Evolutionary conservation across 768 basidiomycete genomes (phyloP).

Genomic region (Kockovaella imperatae): DNA sequence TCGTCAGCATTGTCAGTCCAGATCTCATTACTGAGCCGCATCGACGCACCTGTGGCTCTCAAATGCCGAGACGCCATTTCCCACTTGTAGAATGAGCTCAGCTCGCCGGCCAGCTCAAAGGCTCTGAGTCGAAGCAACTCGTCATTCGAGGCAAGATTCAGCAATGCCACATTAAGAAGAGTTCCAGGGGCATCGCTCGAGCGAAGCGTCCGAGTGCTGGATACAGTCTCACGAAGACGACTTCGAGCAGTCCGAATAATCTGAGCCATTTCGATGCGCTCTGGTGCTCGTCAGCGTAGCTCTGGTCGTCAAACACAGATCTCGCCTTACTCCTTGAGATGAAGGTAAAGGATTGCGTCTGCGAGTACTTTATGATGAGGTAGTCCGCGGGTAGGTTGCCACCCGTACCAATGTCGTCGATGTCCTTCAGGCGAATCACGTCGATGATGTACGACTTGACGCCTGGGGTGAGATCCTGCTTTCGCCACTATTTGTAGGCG

Average conservation of each 20-base stretch:
- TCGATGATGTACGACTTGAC: conserved; percentile 72
- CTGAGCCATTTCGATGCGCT: conserved; percentile 52
- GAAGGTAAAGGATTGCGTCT: conserved; percentile 24
- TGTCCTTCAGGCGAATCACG: conserved; percentile 66
- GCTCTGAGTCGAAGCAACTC: conserved; percentile 71
- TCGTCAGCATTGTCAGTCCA: conserved; percentile 1
- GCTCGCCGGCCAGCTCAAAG: conserved; percentile 58
- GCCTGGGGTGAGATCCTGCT: conserved; percentile 61
- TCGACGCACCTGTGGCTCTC: conserved; percentile 17
- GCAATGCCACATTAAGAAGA: conserved; percentile 74
- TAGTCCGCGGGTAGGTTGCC: conserved; percentile 48
- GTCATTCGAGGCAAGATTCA: conserved; percentile 65
- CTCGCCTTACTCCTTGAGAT: conserved; percentile 21
- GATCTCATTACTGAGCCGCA: not conserved
- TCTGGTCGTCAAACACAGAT: not conserved
- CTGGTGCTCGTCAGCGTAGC: conserved; percentile 33
- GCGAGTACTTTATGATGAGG: conserved; percentile 26
- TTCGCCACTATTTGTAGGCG: conserved; percentile 47
- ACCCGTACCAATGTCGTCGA: conserved; percentile 80
- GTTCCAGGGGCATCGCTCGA: conserved; percentile 76
- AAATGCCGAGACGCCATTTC: conserved; percentile 9
- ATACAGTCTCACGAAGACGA: conserved; percentile 12
- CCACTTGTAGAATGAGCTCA: conserved; percentile 33
- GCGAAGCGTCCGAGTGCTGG: conserved; percentile 58
- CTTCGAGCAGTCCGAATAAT: conserved; percentile 29